phyloP scores from a whole-genome alignment of 352 stramenopile genomes.

The Stramenopiles sp. region DNA sequence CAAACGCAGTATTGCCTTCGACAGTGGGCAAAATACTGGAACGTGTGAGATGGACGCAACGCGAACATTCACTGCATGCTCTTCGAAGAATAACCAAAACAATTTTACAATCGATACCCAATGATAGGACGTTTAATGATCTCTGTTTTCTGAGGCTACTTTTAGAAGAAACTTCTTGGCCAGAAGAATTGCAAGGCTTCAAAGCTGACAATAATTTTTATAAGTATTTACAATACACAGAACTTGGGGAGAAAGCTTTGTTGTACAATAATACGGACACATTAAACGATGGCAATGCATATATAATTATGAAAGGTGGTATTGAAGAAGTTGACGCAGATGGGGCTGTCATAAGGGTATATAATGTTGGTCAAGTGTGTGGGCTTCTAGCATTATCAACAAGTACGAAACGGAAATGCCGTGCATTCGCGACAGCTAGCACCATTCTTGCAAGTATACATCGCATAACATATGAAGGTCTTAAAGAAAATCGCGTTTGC shows the following conservation, averaged over 20 bases:
- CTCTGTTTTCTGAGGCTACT: not conserved
- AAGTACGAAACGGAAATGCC: not conserved
- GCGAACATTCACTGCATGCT: no score
- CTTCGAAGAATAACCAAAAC: not conserved
- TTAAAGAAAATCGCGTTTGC: not conserved
- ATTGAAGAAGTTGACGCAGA: not conserved
- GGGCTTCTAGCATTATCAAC: not conserved
- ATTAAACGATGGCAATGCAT: conserved; percentile 10
- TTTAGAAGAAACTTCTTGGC: not conserved
- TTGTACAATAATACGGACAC: not conserved
- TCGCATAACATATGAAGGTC: not conserved
- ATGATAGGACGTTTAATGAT: not conserved
- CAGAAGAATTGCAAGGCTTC: not conserved
- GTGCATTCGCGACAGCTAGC: not conserved
- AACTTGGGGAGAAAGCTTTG: not conserved
- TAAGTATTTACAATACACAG: not conserved
- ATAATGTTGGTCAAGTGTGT: not conserved
- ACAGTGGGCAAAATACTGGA: no score
- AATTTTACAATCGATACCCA: not conserved
- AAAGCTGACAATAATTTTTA: not conserved
- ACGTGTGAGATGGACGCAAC: no score
- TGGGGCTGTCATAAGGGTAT: not conserved
- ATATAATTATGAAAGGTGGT: not conserved
- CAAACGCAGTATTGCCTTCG: not conserved
- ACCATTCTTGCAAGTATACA: not conserved